Evolutionary conservation across 192 early-diverging fungal species (phyloP), one percentile per base, ranked within the genome.

Genomic region (Backusella westeae): DNA sequence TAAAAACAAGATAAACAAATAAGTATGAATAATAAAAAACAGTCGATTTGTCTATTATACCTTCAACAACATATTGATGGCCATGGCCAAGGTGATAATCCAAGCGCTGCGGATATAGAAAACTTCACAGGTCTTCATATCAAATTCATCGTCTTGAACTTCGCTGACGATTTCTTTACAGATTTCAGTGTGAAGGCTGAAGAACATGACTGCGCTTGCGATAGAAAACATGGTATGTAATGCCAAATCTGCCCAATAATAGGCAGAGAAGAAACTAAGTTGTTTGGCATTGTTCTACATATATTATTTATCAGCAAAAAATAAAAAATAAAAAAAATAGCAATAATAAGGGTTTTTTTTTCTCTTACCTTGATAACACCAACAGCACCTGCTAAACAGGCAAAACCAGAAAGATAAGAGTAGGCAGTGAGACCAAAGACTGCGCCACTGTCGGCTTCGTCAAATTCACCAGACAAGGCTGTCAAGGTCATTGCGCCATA

Each of bases 1-100:
- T 80, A 72, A 23, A 39, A 59, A 26, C n/a, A 42, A 44, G 7
- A 35, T 19, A 46, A 77, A 12, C 14, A 67, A 76, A 44, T 36
- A 63, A 65, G 38, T 44, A 42, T 36, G 67, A 75, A 39, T 21
- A 26, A 65, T n/a, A 56, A 19, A 19, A 39, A 5, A 23, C 21
- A 53, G 3, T 2, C 5, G 19, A 44, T 12, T 38, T 53, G 1
- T 1, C 2, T 49, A 52, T n/a, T 8, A 29, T 78, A 78, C 77
- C 77, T 79, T 79, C 49, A 79, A 74, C 14, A 79, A 29, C 73
- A 79, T 71, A 42, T 79, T 79, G 39, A 79, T 52, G 3, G 74
- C 73, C 74, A 79, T 75, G 17, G 74, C 69, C 10, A 75, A 32
- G 44, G 69, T 75, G 21, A 75, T 59, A 35, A 79, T 67, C 68